These are phyloP conservation scores for Draba incana DNA, from an alignment of 345 rosid genomes.

Conservation along the genomic window DNA sequence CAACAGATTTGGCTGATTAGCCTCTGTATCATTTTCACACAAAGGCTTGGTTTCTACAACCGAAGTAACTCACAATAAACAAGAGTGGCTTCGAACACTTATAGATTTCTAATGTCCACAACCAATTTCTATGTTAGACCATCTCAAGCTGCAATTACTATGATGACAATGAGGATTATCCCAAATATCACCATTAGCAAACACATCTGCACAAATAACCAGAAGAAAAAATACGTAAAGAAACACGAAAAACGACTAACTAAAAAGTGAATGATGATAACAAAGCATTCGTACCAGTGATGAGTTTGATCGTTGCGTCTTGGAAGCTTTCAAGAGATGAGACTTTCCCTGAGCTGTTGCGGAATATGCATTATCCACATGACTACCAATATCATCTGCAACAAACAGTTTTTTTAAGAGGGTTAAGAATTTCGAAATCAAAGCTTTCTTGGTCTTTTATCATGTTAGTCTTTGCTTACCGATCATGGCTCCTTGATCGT, in stretches of 20 bases:
- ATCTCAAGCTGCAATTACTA: conserved; percentile 69
- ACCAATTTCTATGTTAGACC: conserved; percentile 23
- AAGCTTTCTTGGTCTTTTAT: conserved; percentile 5
- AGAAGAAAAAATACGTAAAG: background rate
- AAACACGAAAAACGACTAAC: background rate
- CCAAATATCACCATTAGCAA: conserved; percentile 92
- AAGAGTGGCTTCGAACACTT: conserved; percentile 13
- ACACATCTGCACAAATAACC: conserved; percentile 61
- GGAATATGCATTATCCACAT: conserved; percentile 68
- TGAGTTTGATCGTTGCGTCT: conserved; percentile 85
- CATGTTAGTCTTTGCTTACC: conserved; percentile 42
- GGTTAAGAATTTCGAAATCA: background rate
- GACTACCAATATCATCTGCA: conserved; percentile 84
- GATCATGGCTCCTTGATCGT: conserved; percentile 85
- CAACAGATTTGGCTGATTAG: too few species aligned
- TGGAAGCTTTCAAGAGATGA: conserved; percentile 82
- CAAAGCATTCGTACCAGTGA: conserved; percentile 62
- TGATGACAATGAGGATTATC: conserved; percentile 74
- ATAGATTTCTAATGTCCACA: conserved; percentile 17
- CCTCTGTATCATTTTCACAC: background rate
- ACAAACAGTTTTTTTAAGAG: conserved; percentile 10
- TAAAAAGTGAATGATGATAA: background rate
- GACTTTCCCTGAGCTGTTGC: conserved; percentile 79
- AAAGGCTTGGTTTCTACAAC: conserved; percentile 12
- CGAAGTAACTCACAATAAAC: background rate